These are phyloP conservation scores for Solanum piurae DNA, from an alignment of 257 asterid species.

Conservation along the genomic window DNA sequence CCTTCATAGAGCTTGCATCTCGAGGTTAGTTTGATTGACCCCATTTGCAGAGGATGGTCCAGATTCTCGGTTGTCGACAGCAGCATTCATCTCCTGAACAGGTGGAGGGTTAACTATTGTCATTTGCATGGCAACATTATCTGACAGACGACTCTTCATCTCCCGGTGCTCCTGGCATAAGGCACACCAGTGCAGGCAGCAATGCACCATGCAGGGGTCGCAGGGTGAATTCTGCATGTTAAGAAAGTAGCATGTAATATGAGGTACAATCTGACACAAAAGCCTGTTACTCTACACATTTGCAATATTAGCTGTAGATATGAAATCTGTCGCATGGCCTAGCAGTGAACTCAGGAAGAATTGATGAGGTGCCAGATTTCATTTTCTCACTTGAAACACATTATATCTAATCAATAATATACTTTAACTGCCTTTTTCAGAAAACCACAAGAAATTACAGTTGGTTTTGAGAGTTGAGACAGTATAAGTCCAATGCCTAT, in stretches of 20 bases:
- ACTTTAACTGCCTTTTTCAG: background rate
- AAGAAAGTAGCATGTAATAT: background rate
- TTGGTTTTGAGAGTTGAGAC: background rate
- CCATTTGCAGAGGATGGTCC: slow-evolving; percentile 44
- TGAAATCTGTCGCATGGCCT: background rate
- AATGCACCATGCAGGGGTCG: slow-evolving; percentile 91
- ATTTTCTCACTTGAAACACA: background rate
- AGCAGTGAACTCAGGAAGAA: background rate
- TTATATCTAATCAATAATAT: background rate
- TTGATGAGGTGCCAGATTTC: background rate
- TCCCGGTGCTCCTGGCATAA: slow-evolving; percentile 98
- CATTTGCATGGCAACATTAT: slow-evolving; percentile 56
- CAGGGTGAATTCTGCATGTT: slow-evolving; percentile 81
- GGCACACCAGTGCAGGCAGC: slow-evolving; percentile 98
- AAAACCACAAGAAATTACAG: background rate
- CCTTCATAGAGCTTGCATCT: slow-evolving; percentile 67
- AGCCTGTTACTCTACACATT: background rate
- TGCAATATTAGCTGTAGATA: background rate
- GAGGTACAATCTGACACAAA: background rate
- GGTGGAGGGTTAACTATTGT: slow-evolving; percentile 87
- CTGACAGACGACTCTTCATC: slow-evolving; percentile 76
- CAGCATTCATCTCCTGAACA: slow-evolving; percentile 59
- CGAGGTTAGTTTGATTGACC: slow-evolving; percentile 38
- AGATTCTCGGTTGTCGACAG: slow-evolving; percentile 8
- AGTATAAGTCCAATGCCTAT: background rate